Base-by-base conservation (phyloP, 2,329 filamentous ascomycete genomes). In the Chalara sp. region DNA sequence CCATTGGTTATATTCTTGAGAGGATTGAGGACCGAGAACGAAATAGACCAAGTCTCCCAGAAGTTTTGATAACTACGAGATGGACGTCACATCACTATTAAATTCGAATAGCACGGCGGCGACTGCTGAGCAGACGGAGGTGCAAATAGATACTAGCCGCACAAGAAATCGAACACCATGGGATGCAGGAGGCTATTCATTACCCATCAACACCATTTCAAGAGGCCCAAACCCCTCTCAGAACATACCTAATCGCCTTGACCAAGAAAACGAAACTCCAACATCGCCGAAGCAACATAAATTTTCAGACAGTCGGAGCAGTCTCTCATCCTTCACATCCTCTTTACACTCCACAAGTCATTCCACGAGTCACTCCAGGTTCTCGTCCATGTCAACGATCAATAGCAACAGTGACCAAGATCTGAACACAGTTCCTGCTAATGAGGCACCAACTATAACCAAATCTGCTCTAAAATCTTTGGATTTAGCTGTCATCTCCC, bases 111-210 rank as follows among this genome's bases (percentile, higher is more conserved):
- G 58, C 13, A 40, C 51, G 50, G 58, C 61, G 58, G 2, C 35
- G n/a, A n/a, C 35, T 37, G 35, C 35, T 37, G 35, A 37, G 35
- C 35, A 37, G 35, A 57, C 53, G 56, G 63, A 33, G 49, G 40
- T 28, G 32, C 50, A 53, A 12, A 53, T 50, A 42, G 54, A 52
- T 13, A 56, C 49, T 35, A 51, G 50, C 7, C 56, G 54, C 12
- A 52, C 56, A n/a, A 53, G 60, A 37, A 67, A 56, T 56, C 57
- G 64, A 46, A 67, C 62, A 7, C 64, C 64, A 41, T 67, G 65
- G 64, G 64, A 67, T 53, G 64, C 64, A 21, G 65, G 62, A 48
- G 65, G 65, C 41, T 67, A 67, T 58, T 61, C 65, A 52, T 53
- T 67, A 42, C 65, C 64, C 6, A 58, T 66, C 32, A 62, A 63